Evolutionary conservation across 192 early-diverging fungal genomes (phyloP).

Genomic region (Allomyces macrogynus): DNA sequence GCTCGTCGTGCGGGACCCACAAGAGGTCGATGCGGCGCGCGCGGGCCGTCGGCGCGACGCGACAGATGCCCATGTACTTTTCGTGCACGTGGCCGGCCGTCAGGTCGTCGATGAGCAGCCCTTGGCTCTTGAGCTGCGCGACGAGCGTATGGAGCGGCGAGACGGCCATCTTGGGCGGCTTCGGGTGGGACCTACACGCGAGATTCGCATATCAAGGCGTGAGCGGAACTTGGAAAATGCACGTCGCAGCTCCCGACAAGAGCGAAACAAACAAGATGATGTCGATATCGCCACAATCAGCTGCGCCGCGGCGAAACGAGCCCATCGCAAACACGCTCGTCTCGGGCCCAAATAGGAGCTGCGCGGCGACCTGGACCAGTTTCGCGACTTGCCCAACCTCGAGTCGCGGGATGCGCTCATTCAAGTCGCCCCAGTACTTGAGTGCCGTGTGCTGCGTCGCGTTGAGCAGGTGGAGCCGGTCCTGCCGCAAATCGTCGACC

Average conservation of each 20-base stretch:
- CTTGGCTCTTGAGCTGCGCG: no score
- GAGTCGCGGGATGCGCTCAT: background rate
- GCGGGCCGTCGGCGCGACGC: background rate
- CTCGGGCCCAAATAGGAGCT: background rate
- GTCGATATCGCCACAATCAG: background rate
- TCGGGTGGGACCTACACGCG: no score
- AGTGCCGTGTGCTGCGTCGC: background rate
- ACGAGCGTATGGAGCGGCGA: no score
- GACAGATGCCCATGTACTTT: no score
- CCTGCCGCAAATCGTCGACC: background rate
- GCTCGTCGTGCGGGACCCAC: background rate
- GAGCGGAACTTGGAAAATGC: no score
- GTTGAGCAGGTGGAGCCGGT: background rate
- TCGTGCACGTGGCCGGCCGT: no score
- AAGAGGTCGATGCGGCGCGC: background rate
- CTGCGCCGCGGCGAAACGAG: background rate
- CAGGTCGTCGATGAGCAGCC: no score
- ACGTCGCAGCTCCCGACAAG: no score
- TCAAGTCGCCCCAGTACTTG: background rate
- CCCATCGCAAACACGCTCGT: background rate
- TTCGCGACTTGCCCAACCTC: background rate
- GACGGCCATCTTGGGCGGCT: no score
- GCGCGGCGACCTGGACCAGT: background rate
- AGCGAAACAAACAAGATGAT: background rate
- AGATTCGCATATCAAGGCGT: no score